Conservation (phyloP, 164 flowering plant species). For the Brasenia schreberi region DNA sequence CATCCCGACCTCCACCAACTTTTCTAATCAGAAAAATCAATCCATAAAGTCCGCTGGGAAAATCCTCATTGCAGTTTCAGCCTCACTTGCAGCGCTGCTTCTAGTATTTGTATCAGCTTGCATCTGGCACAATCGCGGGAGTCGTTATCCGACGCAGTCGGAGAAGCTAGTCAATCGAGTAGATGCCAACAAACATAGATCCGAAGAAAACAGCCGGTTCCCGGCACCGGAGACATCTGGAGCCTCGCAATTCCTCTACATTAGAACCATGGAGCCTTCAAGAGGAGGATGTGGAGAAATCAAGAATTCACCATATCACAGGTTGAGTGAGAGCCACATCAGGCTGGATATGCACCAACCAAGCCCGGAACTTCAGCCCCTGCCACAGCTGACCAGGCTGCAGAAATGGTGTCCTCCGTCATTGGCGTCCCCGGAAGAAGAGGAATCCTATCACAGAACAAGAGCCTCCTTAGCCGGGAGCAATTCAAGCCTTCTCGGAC, state of each 20-base stretch:
- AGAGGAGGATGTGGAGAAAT: slow-evolving; percentile 11
- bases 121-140: slow-evolving; percentile 47
- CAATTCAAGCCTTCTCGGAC: slow-evolving; percentile 22
- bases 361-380: slow-evolving; percentile 48
- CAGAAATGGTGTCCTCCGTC: slow-evolving; percentile 17
- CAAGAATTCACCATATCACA: slow-evolving; percentile 53
- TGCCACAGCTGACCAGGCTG: not conserved
- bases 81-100: slow-evolving; percentile 63
- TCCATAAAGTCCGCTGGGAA: slow-evolving; percentile 40
- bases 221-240: slow-evolving; percentile 20
- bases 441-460: slow-evolving; percentile 54
- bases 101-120: slow-evolving; percentile 71
- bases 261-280: slow-evolving; percentile 71
- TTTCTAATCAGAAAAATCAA: slow-evolving; percentile 28
- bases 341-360: slow-evolving; percentile 60
- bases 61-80: slow-evolving; percentile 58
- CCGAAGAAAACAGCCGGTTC: slow-evolving; percentile 14
- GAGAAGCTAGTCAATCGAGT: slow-evolving; percentile 45
- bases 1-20: slow-evolving; percentile 14
- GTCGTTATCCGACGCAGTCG: slow-evolving; percentile 33
- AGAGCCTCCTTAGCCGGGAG: slow-evolving; percentile 35
- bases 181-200: not conserved
- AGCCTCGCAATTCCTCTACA: slow-evolving; percentile 54
- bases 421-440: slow-evolving; percentile 54
- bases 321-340: slow-evolving; percentile 32